Conservation (phyloP, 1,284 basidiomycete genomes). For the Melampsora americana region DNA sequence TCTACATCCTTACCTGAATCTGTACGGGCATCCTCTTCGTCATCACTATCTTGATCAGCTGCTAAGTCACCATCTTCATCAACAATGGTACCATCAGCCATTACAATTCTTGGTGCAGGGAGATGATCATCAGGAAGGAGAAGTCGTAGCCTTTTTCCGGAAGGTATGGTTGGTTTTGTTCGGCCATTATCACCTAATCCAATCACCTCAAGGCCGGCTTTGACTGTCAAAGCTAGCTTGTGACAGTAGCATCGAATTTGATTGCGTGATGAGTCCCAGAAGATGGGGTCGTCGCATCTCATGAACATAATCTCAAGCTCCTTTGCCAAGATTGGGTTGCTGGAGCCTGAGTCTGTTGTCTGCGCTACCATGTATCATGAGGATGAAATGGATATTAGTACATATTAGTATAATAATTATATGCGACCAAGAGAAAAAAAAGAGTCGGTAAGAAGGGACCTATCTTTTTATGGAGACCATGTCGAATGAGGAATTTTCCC, state of each 20-base stretch:
- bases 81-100: too few relatives aligned
- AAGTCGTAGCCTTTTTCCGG: too few relatives aligned
- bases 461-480: slow-evolving; percentile 2
- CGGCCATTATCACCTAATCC: not conserved
- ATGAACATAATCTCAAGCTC: not conserved
- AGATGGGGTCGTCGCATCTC: not conserved
- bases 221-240: slow-evolving; percentile 17
- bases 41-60: not conserved
- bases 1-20: slow-evolving; percentile 5
- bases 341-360: slow-evolving; percentile 9
- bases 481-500: slow-evolving; percentile 10
- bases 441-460: not conserved
- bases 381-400: not conserved
- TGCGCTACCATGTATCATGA: not conserved
- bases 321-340: slow-evolving; percentile 3
- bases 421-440: not conserved
- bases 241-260: slow-evolving; percentile 6
- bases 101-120: not conserved
- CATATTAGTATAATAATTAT: too few relatives aligned
- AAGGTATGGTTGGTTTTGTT: not conserved
- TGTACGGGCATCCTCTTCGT: not conserved
- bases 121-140: not conserved
- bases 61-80: slow-evolving; percentile 1
- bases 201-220: not conserved
- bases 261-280: not conserved